Evolutionary conservation across 805 yeast species (phyloP).

Genomic region (Danielia reshetovae): DNA sequence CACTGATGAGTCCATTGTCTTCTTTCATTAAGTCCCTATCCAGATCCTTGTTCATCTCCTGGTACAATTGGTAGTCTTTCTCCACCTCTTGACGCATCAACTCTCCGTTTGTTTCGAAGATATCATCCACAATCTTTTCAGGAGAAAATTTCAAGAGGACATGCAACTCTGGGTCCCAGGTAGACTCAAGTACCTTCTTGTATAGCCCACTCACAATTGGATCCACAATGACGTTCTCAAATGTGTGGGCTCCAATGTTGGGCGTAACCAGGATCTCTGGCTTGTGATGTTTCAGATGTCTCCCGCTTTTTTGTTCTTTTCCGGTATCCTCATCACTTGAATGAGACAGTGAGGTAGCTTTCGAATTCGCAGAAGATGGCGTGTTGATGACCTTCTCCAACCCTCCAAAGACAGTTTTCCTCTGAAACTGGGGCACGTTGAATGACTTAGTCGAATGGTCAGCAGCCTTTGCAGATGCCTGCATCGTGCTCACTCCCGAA

Average conservation of each 20-base stretch:
- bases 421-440: conserved; percentile 39
- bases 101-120: conserved; percentile 44
- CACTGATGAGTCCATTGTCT: conserved; percentile 38
- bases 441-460: conserved; percentile 18
- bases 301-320: neutral
- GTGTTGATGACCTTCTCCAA: conserved; percentile 37
- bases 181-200: conserved; percentile 50
- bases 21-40: conserved; percentile 22
- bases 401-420: conserved; percentile 46
- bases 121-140: conserved; percentile 68
- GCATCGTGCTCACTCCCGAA: conserved; percentile 4
- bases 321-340: neutral
- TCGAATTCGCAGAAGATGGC: conserved; percentile 2
- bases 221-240: conserved; percentile 33
- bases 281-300: neutral
- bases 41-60: conserved; percentile 15
- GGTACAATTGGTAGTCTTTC: conserved; percentile 18
- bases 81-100: conserved; percentile 13
- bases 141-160: conserved; percentile 55
- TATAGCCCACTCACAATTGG: conserved; percentile 50
- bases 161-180: conserved; percentile 55
- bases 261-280: neutral
- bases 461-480: conserved; percentile 12
- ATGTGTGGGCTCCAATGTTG: conserved; percentile 1
- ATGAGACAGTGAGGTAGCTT: neutral